Percentiles rank a stretch among this genome's conserved stretches.
phyloP scores from a whole-genome alignment of 1,284 basidiomycete genomes.

The Moesziomyces sp. region DNA sequence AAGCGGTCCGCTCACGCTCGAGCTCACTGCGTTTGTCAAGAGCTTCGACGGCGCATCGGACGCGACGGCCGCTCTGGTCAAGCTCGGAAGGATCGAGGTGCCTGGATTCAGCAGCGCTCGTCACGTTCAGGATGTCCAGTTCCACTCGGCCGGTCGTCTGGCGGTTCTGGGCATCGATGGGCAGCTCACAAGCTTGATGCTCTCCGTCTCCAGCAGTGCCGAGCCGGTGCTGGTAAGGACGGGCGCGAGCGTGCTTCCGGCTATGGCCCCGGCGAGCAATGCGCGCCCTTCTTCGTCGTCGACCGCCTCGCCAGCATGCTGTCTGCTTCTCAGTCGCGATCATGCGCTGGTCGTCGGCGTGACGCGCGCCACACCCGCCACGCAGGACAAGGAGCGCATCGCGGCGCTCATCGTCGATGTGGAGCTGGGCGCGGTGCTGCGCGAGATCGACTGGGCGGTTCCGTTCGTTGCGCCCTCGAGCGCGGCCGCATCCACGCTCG shows the following conservation, averaged over 20 bases:
- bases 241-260: constrained; percentile 8
- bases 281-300: constrained; percentile 27
- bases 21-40: constrained; percentile 32
- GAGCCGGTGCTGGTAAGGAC: constrained; percentile 22
- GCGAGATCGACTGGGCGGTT: constrained; percentile 40
- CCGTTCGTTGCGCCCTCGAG: constrained; percentile 22
- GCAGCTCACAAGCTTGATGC: constrained; percentile 17
- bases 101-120: constrained; percentile 10
- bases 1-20: constrained; percentile 20
- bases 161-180: constrained; percentile 24
- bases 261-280: constrained; percentile 20
- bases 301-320: constrained; percentile 22
- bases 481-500: constrained; percentile 5
- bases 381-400: constrained; percentile 33
- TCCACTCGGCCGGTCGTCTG: constrained; percentile 38
- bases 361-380: constrained; percentile 13
- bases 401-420: constrained; percentile 41
- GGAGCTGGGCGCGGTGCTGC: constrained; percentile 38
- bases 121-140: constrained; percentile 28
- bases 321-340: constrained; percentile 41
- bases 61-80: constrained; percentile 11
- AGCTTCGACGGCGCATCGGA: constrained; percentile 33
- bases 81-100: constrained; percentile 23
- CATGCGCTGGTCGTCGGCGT: constrained; percentile 37
- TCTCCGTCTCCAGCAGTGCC: constrained; percentile 14